Base-by-base conservation (phyloP, 108 stramenopile species). In the Pseudonitzschia multiseries region DNA sequence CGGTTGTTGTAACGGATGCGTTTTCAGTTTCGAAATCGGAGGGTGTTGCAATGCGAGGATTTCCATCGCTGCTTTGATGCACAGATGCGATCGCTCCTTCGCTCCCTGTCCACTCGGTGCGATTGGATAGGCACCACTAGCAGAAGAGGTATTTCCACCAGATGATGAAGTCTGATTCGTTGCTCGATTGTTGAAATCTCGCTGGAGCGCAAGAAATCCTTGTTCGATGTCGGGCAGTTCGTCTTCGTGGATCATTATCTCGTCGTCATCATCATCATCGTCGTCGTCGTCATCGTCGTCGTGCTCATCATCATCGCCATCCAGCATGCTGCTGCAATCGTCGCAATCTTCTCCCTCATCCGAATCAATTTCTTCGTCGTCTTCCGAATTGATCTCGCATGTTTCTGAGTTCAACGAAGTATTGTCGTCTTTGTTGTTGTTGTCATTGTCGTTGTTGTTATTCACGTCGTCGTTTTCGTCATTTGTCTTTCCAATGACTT, bases 61-160 rank as follows among this genome's bases (percentile, higher is more conserved):
- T 68, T 85, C 59, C 88, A 87, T 87, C n/a, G 79, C 73, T 20
- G 88, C 88, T 56, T 66, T 33, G 13, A 92, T 32, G 71, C 74
- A 89, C 14, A 76, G 66, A 53, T 79, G 73, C 27, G 79, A 76
- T 5, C 87, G 85, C 50, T 89, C 82, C 28, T 77, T 76, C 26
- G 80, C 29, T 29, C 32, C 61, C 31, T 62, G 74, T 28, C 60
- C 73, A 29, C 22, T 28, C 28, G 52, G 40, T 54, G 64, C 43
- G 10, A 40, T 54, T 73, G 72, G 22, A 33, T 43, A 29, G 20
- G 21, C 28, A 57, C 12, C 28, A 57, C 12, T 57, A 10, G 18
- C 51, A 53, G 41, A 59, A 57, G 24, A 68, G 10, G 36, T 15
- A 57, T 27, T 18, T n/a, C 31, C 74, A 46, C 28, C n/a, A 18